phyloP scores from a whole-genome alignment of 495 filamentous ascomycete species.

The Mytilinidion resinicola region DNA sequence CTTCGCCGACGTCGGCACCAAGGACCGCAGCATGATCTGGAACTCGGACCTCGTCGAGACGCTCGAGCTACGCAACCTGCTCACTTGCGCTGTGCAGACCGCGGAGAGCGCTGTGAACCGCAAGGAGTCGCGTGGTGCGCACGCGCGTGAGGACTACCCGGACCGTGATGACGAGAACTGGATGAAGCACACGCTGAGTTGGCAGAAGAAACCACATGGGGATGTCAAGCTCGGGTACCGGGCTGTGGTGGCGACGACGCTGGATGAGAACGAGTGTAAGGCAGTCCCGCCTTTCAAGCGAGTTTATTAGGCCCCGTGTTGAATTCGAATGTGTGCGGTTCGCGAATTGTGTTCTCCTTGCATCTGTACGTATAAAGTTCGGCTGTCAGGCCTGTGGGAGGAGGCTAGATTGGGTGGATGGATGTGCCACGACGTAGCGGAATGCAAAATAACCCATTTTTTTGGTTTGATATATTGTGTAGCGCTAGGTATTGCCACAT shows the following conservation, averaged over 20 bases:
- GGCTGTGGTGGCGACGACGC: conserved; percentile 30
- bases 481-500: too few relatives aligned
- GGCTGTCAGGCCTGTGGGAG: neutral
- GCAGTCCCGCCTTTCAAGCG: conserved; percentile 39
- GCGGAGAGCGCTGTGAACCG: conserved; percentile 77
- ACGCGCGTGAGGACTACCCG: conserved; percentile 91
- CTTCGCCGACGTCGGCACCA: conserved; percentile 79
- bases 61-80: conserved; percentile 82
- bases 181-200: conserved; percentile 98
- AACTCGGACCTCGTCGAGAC: conserved; percentile 96
- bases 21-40: conserved; percentile 99
- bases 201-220: conserved; percentile 64
- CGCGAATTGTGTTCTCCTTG: neutral
- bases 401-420: too few relatives aligned
- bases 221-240: conserved; percentile 37
- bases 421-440: too few relatives aligned
- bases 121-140: conserved; percentile 90
- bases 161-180: conserved; percentile 89
- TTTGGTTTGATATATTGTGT: conserved; percentile 29
- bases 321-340: neutral
- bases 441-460: neutral
- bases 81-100: conserved; percentile 95
- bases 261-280: conserved; percentile 42
- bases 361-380: conserved; percentile 10
- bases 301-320: conserved; percentile 31